phyloP scores from a whole-genome alignment of 768 basidiomycete species.

The Cantharellus anzutake region DNA sequence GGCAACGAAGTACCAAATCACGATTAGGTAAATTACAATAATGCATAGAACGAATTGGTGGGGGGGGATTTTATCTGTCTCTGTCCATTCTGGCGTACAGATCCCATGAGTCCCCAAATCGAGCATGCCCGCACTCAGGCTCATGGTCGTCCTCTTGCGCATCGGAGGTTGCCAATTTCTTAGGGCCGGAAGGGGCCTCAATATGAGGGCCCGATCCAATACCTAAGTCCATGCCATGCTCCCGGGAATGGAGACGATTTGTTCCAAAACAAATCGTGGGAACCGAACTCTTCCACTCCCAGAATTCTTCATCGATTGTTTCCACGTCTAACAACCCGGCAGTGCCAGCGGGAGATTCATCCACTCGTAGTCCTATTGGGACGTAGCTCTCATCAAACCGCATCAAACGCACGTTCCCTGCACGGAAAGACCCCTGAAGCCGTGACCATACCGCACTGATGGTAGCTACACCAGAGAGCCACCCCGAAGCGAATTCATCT shows the following conservation, averaged over 20 bases:
- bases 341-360: background rate
- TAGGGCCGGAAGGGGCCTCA: background rate
- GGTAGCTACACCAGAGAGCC: conserved; percentile 2
- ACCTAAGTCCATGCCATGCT: background rate
- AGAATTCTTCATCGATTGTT: background rate
- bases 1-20: no score
- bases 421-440: background rate
- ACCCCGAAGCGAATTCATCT: conserved; percentile 4
- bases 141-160: background rate
- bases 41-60: no score
- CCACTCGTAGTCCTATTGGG: background rate
- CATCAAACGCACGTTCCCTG: conserved; percentile 1
- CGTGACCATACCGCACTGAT: conserved; percentile 1
- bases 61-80: background rate
- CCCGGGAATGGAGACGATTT: background rate
- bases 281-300: background rate
- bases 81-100: background rate
- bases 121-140: background rate
- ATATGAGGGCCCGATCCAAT: background rate
- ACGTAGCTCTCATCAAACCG: background rate
- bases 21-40: no score
- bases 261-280: background rate
- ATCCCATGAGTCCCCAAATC: background rate
- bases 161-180: background rate
- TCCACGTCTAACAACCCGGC: conserved; percentile 2